Percentiles rank a stretch among this genome's conserved stretches.
These are phyloP conservation scores for Tricholoma flavovirens DNA, from an alignment of 768 basidiomycete species.

Conservation along the genomic window DNA sequence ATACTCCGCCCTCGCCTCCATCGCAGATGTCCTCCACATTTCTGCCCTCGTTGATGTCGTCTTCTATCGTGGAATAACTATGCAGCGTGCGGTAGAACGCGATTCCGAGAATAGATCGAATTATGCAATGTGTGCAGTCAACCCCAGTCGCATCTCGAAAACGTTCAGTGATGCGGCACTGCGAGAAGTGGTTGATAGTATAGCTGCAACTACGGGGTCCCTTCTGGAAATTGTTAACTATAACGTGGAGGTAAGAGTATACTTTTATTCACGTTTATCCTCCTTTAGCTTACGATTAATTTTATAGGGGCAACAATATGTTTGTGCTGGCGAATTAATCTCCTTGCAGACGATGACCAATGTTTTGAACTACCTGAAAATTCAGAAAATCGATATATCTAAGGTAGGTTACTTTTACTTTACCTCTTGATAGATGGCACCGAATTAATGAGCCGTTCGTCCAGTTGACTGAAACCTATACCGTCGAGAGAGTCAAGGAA, in stretches of 20 bases:
- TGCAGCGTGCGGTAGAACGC: conserved; percentile 98
- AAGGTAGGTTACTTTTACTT: conserved; percentile 47
- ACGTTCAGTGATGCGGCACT: conserved; percentile 93
- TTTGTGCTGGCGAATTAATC: conserved; percentile 94
- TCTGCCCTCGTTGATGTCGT: conserved; percentile 96
- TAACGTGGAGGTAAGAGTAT: conserved; percentile 70
- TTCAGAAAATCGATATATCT: conserved; percentile 90
- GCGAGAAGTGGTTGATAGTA: conserved; percentile 94
- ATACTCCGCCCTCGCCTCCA: conserved; percentile 96
- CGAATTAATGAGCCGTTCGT: not conserved
- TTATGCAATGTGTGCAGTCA: conserved; percentile 99
- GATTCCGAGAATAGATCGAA: conserved; percentile 90
- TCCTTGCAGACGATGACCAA: conserved; percentile 93
- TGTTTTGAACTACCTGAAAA: conserved; percentile 92
- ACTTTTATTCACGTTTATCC: not conserved
- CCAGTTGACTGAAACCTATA: conserved; percentile 82
- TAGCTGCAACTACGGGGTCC: conserved; percentile 67
- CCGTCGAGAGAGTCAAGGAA: conserved; percentile 91
- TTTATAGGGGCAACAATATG: conserved; percentile 94
- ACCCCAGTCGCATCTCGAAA: conserved; percentile 90
- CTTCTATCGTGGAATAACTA: conserved; percentile 99
- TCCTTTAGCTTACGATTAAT: conserved; percentile 2
- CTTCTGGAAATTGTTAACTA: conserved; percentile 98
- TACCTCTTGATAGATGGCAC: no score
- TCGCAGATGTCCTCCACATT: conserved; percentile 93